A percentile compares a stretch with the other conserved stretches of the same genome.
Evolutionary conservation across 2,329 filamentous ascomycete species (phyloP).

Genomic region (Xylogone sp.): DNA sequence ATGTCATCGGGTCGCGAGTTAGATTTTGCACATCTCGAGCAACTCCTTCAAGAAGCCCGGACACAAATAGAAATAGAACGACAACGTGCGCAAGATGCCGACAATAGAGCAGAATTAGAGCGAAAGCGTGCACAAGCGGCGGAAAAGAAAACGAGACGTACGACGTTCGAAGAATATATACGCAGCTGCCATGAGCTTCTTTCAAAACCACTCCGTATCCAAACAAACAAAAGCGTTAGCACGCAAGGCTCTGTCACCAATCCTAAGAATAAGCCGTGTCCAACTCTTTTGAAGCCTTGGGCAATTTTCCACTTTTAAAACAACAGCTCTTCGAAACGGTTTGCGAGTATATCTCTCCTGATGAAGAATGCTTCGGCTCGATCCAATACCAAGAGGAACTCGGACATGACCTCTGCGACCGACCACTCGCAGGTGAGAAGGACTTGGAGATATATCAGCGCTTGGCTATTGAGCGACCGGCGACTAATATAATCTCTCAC

Average conservation of each 20-base stretch:
- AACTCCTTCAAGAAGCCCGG: conserved; percentile 2
- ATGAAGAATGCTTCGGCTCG: conserved; percentile 15
- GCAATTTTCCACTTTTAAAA: conserved; percentile 13
- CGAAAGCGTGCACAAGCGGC: conserved; percentile 6
- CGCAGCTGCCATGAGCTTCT: conserved; percentile 13
- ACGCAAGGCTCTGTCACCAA: conserved; percentile 19
- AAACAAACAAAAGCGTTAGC: conserved; percentile 20
- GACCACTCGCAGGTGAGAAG: conserved; percentile 24
- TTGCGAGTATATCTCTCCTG: conserved; percentile 12
- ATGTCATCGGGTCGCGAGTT: no score
- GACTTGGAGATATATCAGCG: conserved; percentile 27
- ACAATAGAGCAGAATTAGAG: conserved; percentile 4
- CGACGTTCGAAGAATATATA: conserved; percentile 18
- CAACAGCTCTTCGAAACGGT: conserved; percentile 14
- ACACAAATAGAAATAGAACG: conserved; percentile 1
- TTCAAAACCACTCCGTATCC: conserved; percentile 17
- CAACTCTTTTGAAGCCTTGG: conserved; percentile 17
- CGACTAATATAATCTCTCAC: conserved; percentile 23
- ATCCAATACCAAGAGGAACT: conserved; percentile 19
- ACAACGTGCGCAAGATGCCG: neutral
- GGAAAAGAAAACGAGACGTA: conserved; percentile 14
- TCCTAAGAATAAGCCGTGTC: conserved; percentile 16
- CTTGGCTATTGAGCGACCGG: conserved; percentile 25
- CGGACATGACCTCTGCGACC: conserved; percentile 12
- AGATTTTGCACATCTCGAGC: conserved; percentile 3